Evolutionary conservation across 106 monocot genomes (phyloP), one percentile per base, ranked within the genome.

Genomic region (Alisma plantagoaquatica): DNA sequence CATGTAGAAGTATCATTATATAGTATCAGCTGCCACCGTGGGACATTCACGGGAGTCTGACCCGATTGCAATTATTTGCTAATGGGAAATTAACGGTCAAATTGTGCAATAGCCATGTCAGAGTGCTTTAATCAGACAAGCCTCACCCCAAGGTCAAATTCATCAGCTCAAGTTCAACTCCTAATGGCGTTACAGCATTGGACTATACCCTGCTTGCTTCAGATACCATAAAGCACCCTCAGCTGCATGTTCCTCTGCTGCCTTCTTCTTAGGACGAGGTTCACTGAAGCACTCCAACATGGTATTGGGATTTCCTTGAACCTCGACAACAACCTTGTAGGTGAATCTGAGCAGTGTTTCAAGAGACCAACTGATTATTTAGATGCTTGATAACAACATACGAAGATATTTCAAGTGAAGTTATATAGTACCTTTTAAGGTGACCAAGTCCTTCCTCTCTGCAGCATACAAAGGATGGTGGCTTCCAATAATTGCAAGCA

Each of bases 141-240:
- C n/a, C n/a, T n/a, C n/a, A n/a, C n/a, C n/a, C n/a, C n/a, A n/a
- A n/a, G n/a, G n/a, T n/a, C n/a, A n/a, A n/a, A n/a, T n/a, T n/a
- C n/a, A n/a, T n/a, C n/a, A n/a, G n/a, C n/a, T n/a, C n/a, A n/a
- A n/a, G n/a, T n/a, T n/a, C n/a, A n/a, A n/a, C n/a, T n/a, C n/a
- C n/a, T n/a, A n/a, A n/a, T n/a, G n/a, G n/a, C n/a, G n/a, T n/a
- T n/a, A n/a, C n/a, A n/a, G n/a, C n/a, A n/a, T n/a, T n/a, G n/a
- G n/a, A n/a, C n/a, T n/a, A 43, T 44, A 76, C 10, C 78, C 89
- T 33, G 59, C 44, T 10, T 76, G 72, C 31, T 64, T 63, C 7
- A 96, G 84, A 58, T 60, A 96, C 89, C 96, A 89, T 1, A 85
- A 21, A 16, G 84, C 84, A 33, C 89, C 96, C 59, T 73, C 68